Conservation (phyloP, 768 basidiomycete species). For the Boletus edulis region DNA sequence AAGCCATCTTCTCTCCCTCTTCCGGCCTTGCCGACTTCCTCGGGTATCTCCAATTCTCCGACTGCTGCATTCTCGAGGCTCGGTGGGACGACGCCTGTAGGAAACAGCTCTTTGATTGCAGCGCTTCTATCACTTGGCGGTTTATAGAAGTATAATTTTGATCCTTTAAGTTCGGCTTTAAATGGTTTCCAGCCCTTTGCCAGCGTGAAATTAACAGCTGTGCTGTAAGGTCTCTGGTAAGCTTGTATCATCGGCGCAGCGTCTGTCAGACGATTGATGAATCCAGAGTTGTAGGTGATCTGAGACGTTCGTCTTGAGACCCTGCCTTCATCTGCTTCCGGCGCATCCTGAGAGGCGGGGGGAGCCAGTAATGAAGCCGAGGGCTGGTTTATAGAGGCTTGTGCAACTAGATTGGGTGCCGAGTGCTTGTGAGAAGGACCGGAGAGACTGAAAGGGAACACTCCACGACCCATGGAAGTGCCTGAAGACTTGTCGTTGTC, state of each 20-base stretch:
- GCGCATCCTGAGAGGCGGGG: slow-evolving; percentile 46
- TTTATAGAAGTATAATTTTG: slow-evolving; percentile 86
- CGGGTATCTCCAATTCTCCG: slow-evolving; percentile 26
- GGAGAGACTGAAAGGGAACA: slow-evolving; percentile 30
- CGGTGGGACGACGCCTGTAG: slow-evolving; percentile 56
- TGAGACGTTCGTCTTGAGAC: slow-evolving; percentile 68
- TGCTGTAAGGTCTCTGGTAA: slow-evolving; percentile 26
- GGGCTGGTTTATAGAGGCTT: slow-evolving; percentile 29
- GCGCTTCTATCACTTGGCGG: slow-evolving; percentile 65
- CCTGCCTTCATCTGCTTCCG: slow-evolving; percentile 29
- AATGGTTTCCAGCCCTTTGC: slow-evolving; percentile 84
- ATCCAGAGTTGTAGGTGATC: slow-evolving; percentile 70
- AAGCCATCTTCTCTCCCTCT: slow-evolving; percentile 34
- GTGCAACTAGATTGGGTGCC: slow-evolving; percentile 11
- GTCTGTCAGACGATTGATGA: slow-evolving; percentile 66
- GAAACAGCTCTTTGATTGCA: slow-evolving; percentile 74
- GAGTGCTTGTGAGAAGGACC: slow-evolving; percentile 30
- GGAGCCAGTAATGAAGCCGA: slow-evolving; percentile 50
- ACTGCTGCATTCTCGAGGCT: slow-evolving; percentile 46
- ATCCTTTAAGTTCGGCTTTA: slow-evolving; percentile 80
- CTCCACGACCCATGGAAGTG: slow-evolving; percentile 19
- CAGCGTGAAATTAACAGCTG: slow-evolving; percentile 38
- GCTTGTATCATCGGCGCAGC: slow-evolving; percentile 43
- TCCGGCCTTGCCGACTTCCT: slow-evolving; percentile 27
- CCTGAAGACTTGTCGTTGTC: slow-evolving; percentile 30